Percentiles rank a stretch among this genome's conserved stretches.
Conservation (phyloP, 2,329 filamentous ascomycete species). For the Pseudogymnoascus sp. region DNA sequence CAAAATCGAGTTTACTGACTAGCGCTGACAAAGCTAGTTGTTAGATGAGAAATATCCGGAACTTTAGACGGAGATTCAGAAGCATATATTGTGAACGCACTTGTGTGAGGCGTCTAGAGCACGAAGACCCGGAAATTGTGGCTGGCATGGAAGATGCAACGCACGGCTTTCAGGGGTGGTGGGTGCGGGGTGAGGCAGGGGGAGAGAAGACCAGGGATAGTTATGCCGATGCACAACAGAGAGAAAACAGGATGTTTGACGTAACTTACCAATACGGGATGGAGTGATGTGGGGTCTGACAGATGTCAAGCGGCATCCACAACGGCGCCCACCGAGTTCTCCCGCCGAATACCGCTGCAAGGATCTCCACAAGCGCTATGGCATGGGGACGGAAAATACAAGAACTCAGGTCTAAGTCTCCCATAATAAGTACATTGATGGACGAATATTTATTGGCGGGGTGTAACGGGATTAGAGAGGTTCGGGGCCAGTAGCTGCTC, state of each 20-base stretch:
- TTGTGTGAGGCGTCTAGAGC: not conserved
- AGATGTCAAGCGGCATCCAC: not conserved
- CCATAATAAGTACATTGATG: not conserved
- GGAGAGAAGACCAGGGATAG: not conserved
- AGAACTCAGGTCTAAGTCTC: not conserved
- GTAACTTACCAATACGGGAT: not conserved
- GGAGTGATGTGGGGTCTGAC: not conserved
- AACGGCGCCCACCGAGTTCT: not conserved
- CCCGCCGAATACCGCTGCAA: not conserved
- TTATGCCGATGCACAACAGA: not conserved
- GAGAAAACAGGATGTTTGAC: not conserved
- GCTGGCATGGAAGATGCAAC: not conserved
- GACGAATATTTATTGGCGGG: not conserved
- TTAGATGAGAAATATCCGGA: not conserved
- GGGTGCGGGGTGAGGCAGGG: not conserved
- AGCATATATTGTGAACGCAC: not conserved
- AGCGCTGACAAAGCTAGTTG: not conserved
- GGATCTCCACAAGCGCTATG: not conserved
- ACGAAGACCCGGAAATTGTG: not conserved
- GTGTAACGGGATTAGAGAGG: not conserved
- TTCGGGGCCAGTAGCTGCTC: not conserved
- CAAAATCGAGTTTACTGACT: not conserved
- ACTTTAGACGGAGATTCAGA: not conserved
- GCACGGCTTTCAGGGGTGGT: not conserved
- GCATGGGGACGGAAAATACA: not conserved